These are phyloP conservation scores for Neofusicoccum parvum DNA, from an alignment of 2,329 filamentous ascomycete species.

Conservation along the genomic window DNA sequence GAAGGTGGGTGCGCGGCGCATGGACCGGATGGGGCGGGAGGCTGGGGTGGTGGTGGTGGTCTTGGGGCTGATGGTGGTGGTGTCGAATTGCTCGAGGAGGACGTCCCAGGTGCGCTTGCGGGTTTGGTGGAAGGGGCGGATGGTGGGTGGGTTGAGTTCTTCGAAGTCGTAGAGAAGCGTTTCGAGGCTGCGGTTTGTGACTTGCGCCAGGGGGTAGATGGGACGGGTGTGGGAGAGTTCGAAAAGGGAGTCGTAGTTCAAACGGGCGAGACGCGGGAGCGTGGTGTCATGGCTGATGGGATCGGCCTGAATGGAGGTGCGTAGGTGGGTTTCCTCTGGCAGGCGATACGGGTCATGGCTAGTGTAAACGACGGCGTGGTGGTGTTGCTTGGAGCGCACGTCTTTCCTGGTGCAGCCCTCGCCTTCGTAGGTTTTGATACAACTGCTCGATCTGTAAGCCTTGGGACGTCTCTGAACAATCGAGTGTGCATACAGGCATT, in stretches of 20 bases:
- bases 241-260: conserved; percentile 6
- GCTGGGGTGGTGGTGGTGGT: not conserved
- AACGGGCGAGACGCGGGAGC: not conserved
- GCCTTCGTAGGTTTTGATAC: not conserved
- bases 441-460: not conserved
- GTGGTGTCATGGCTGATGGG: conserved; percentile 2
- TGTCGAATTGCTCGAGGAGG: not conserved
- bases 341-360: not conserved
- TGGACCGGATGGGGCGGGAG: not conserved
- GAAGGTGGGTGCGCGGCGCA: conserved; percentile 12
- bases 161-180: conserved; percentile 3
- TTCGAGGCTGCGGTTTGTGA: not conserved
- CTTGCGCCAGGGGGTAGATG: conserved; percentile 13
- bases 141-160: not conserved
- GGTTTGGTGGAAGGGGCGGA: not conserved
- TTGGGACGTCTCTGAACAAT: not conserved
- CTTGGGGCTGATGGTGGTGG: not conserved
- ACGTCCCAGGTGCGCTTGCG: conserved; percentile 11
- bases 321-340: not conserved
- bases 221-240: not conserved
- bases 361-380: conserved; percentile 1
- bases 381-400: not conserved
- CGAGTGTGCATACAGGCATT: not conserved
- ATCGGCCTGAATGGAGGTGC: conserved; percentile 7
- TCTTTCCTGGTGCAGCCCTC: not conserved